A percentile compares a stretch with the other conserved stretches of the same genome.
Conservation (phyloP, 2,329 filamentous ascomycete genomes). For the Pyrenochaeta sp. region DNA sequence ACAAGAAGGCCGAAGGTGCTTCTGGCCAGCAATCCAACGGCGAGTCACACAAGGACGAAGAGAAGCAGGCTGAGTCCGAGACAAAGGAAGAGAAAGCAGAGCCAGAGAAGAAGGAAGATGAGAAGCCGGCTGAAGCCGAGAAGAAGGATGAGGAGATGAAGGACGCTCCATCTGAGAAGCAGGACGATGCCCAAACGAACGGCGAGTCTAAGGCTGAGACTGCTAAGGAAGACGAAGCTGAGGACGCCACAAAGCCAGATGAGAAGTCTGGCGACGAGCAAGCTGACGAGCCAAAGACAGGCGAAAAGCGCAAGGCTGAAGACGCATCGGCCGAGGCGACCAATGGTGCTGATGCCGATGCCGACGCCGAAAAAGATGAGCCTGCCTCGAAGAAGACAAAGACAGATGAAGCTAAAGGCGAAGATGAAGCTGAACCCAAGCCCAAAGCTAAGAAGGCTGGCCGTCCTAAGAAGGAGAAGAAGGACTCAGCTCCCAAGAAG, state of each 20-base stretch:
- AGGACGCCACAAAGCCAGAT: constrained; percentile 32
- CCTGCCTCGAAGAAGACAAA: constrained; percentile 32
- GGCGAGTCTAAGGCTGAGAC: constrained; percentile 24
- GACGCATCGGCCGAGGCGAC: constrained; percentile 30
- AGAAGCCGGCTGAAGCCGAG: constrained; percentile 41
- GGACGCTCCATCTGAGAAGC: constrained; percentile 26
- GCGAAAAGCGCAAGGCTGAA: constrained; percentile 45
- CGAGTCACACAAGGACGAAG: constrained; percentile 41
- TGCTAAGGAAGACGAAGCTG: constrained; percentile 29
- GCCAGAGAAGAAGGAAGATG: constrained; percentile 34
- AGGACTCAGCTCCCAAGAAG: constrained; percentile 53
- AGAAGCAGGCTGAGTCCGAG: constrained; percentile 38
- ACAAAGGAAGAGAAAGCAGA: constrained; percentile 43
- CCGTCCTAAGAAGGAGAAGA: constrained; percentile 54
- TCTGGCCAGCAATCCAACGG: constrained; percentile 47
- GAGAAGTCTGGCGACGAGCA: constrained; percentile 37
- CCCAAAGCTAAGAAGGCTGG: constrained; percentile 49
- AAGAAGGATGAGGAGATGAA: constrained; percentile 42
- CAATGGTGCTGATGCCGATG: constrained; percentile 22
- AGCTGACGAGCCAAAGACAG: constrained; percentile 44
- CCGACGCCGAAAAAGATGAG: constrained; percentile 37
- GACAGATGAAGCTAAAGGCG: constrained; percentile 33
- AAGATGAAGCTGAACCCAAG: constrained; percentile 39
- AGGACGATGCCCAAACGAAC: constrained; percentile 29
- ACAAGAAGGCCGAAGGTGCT: constrained; percentile 52